Base-by-base conservation (phyloP, 1,284 basidiomycete genomes). In the Microbotryum scabiosae region DNA sequence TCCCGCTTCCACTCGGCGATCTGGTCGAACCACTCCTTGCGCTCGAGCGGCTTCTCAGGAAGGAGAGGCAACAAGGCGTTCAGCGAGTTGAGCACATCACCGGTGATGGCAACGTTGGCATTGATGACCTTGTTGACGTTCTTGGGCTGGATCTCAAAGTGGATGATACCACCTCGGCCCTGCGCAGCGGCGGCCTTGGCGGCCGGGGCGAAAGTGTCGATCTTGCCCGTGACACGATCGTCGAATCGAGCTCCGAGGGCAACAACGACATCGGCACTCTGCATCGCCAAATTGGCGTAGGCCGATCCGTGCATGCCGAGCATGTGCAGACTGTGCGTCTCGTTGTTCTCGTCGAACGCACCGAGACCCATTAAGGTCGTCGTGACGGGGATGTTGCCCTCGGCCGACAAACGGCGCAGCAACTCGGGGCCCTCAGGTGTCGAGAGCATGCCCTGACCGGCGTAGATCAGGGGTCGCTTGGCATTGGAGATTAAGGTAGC, bases 101-200 rank as follows among this genome's bases (percentile, higher is more conserved):
- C 94, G 56, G 97, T 83, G 70, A 98, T 82, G 56, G 96, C 90
- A 64, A 97, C 88, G 54, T 88, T 86, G 28, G 96, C 92, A 70
- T 98, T 86, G 57, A 98, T 85, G 64, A 98, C 92, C 79, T 98
- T 98, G 84, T 98, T 98, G 78, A 98, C 84, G 79, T 98, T 98
- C 82, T 98, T 97, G 54, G 94, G 90, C 79, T 87, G 86, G 70
- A 98, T 92, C 79, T 98, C 96, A 73, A 97, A 97, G 79, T 98
- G 94, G 72, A 98, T 93, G 79, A 98, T 97, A 58, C 94, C 96
- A 30, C 96, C 94, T 2, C 84, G 82, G 56, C 91, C 90, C 72
- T 87, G 82, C 3, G 82, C 78, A 5, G 94, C 92, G 16, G 94
- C 94, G 20, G 87, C 87, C 56, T 82, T 81, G 1, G 94, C 94